Evolutionary conservation across 805 yeast species (phyloP).

Genomic region (Starmerella geochares): DNA sequence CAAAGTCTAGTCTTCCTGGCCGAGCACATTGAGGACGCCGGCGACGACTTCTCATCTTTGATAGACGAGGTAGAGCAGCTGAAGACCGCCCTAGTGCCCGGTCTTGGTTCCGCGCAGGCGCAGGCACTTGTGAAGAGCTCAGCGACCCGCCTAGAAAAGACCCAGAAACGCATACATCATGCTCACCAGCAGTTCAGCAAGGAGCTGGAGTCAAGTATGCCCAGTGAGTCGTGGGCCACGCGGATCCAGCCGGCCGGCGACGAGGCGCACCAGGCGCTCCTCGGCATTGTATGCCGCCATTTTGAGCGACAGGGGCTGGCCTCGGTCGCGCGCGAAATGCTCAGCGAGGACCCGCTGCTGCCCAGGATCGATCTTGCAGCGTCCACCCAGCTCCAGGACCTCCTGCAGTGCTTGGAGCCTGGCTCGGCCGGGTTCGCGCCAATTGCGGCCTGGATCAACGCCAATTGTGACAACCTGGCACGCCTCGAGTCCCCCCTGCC

Average conservation of each 20-base stretch:
- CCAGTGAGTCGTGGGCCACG: not conserved
- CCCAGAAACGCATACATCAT: not conserved
- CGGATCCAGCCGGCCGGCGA: slow-evolving; percentile 10
- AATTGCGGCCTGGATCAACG: not conserved
- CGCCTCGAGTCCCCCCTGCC: not conserved
- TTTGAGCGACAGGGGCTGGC: not conserved
- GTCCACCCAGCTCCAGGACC: not conserved
- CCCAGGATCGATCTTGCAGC: not conserved
- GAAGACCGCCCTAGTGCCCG: not conserved
- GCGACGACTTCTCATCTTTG: not conserved
- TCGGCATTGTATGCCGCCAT: slow-evolving; percentile 3
- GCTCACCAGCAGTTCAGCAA: not conserved
- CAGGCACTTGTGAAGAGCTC: not conserved
- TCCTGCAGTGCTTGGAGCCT: not conserved
- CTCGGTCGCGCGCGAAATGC: not conserved
- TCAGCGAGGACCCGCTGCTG: not conserved
- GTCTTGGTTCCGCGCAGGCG: not conserved
- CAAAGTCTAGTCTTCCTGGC: not conserved
- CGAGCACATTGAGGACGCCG: not conserved
- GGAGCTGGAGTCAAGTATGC: not conserved
- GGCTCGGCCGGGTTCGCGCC: not conserved
- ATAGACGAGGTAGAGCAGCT: not conserved
- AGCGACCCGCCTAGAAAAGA: not conserved
- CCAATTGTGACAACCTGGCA: not conserved
- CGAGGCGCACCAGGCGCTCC: slow-evolving; percentile 18